Evolutionary conservation across 1,284 basidiomycete genomes (phyloP).

Genomic region (Pterulicium gracile): DNA sequence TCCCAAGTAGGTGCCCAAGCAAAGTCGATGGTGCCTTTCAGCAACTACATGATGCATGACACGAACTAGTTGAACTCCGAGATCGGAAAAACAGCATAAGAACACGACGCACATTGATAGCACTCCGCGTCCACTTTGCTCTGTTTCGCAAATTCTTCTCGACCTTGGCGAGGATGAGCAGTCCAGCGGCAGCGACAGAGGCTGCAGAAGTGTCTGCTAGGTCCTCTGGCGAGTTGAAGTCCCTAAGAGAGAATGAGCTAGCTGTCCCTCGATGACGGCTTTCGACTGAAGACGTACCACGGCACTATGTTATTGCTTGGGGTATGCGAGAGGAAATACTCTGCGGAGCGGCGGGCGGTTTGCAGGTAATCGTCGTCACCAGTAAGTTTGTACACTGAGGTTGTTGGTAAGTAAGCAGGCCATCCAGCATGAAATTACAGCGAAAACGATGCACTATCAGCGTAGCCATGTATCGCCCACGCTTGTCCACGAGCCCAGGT

Average conservation of each 20-base stretch:
- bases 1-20: slow-evolving; percentile 33
- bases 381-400: slow-evolving; percentile 32
- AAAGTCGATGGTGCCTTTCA: slow-evolving; percentile 23
- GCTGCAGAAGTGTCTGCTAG: slow-evolving; percentile 35
- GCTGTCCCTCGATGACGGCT: neutral
- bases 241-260: neutral
- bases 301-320: slow-evolving; percentile 29
- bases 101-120: slow-evolving; percentile 20
- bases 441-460: slow-evolving; percentile 24
- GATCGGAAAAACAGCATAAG: neutral
- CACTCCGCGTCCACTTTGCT: slow-evolving; percentile 21
- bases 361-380: slow-evolving; percentile 25
- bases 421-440: neutral
- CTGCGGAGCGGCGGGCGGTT: slow-evolving; percentile 30
- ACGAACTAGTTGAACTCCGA: neutral
- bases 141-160: slow-evolving; percentile 23
- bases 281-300: slow-evolving; percentile 20
- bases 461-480: slow-evolving; percentile 40
- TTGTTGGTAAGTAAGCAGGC: neutral
- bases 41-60: slow-evolving; percentile 16
- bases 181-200: slow-evolving; percentile 28
- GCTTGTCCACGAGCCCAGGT: slow-evolving; percentile 41
- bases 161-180: slow-evolving; percentile 30
- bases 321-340: slow-evolving; percentile 28
- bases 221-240: slow-evolving; percentile 13